These are phyloP conservation scores for Usnea hakonensis DNA, from an alignment of 495 filamentous ascomycete genomes.

Conservation along the genomic window DNA sequence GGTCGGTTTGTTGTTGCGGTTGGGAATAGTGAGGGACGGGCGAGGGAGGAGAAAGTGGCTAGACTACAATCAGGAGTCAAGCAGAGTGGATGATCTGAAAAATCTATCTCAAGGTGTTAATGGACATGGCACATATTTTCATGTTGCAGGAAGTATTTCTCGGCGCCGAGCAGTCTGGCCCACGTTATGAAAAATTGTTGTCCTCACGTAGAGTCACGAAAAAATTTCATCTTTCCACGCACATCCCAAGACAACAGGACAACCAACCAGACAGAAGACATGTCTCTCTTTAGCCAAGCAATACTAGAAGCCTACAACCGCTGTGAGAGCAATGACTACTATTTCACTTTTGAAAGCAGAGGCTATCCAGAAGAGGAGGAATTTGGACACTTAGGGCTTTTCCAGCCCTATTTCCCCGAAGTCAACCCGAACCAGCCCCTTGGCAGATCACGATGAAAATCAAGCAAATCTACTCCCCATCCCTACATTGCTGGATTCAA, in stretches of 20 bases:
- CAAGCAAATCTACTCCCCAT: not conserved
- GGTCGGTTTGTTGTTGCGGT: not conserved
- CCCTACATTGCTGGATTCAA: not conserved
- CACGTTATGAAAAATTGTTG: not conserved
- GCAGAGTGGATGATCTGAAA: not conserved
- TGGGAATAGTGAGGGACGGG: slow-evolving; percentile 10
- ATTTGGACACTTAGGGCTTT: not conserved
- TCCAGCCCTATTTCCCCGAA: not conserved
- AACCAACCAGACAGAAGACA: not conserved
- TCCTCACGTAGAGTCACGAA: not conserved
- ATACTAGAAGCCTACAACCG: not conserved
- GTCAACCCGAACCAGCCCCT: not conserved
- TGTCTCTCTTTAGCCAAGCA: not conserved
- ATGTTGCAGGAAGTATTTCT: too few species aligned
- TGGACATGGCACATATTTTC: too few species aligned
- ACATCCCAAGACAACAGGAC: not conserved
- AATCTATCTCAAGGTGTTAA: too few species aligned
- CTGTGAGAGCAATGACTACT: not conserved
- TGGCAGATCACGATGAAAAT: not conserved
- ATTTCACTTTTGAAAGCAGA: not conserved
- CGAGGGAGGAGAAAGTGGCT: slow-evolving; percentile 6
- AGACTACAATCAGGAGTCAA: not conserved
- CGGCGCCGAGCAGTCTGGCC: too few species aligned
- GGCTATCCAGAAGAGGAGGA: not conserved
- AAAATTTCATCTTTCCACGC: too few species aligned